Evolutionary conservation across 345 rosid species (phyloP), one percentile per base, ranked within the genome.

Genomic region (Combretum micranthum): DNA sequence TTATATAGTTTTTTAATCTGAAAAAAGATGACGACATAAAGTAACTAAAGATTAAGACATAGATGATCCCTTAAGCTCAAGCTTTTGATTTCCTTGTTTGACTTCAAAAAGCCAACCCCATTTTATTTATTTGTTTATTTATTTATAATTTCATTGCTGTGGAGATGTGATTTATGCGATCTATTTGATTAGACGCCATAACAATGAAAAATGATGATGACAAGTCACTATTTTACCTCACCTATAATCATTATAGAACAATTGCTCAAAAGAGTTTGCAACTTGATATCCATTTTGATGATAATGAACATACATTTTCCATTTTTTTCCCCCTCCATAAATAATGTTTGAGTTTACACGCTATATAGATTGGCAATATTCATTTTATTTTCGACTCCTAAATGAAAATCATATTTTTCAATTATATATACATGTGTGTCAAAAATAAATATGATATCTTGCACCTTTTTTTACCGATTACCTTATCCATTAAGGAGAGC

Each of bases 181-280:
- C 23, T 8, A 17, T 20, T 1, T 15, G 20, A 21, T 55, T 56
- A 64, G n/a, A 23, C 37, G 47, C 55, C 55, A 13, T 39, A 54
- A 37, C 70, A 77, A 65, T 73, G 75, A 14, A 4, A 0, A 19
- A 26, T 13, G 32, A 20, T 12, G 9, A 26, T 47, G 53, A 49
- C 49, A 20, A 39, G 12, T 60, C 55, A 37, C 50, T 15, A 19
- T 14, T 10, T 17, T 14, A 15, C 15, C 26, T 45, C 53, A 59
- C 53, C 53, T 59, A 37, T 20, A 49, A 59, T 12, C 45, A 63
- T 32, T 32, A 7, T 32, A 11, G 39, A 32, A 32, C 39, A 32
- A 32, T 32, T 32, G 39, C 39, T 32, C 39, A 32, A 4, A 32
- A 7, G 39, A 32, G 39, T 32, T 32, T 32, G 39, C 39, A 32